Conservation (phyloP, 2,329 filamentous ascomycete species). For the Fonsecaea pedrosoi region DNA sequence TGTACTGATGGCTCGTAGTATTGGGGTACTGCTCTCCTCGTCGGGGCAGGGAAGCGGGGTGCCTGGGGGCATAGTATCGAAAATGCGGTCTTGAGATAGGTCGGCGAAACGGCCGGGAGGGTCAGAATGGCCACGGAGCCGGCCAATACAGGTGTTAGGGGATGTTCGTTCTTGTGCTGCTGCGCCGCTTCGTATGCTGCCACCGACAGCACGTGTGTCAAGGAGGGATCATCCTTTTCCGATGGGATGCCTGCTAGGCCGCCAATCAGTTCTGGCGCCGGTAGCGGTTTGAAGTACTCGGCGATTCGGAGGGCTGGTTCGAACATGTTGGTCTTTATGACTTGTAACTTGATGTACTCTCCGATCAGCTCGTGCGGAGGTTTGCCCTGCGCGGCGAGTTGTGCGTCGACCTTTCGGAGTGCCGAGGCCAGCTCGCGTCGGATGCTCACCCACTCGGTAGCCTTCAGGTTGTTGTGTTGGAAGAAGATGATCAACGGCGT, state of each 20-base stretch:
- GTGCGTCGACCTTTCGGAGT: slow-evolving; percentile 70
- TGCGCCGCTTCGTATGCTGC: slow-evolving; percentile 59
- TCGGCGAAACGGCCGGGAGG: slow-evolving; percentile 81
- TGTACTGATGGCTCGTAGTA: slow-evolving; percentile 84
- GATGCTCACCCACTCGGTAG: slow-evolving; percentile 75
- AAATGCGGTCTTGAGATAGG: slow-evolving; percentile 81
- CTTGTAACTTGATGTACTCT: slow-evolving; percentile 75
- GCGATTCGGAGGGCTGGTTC: slow-evolving; percentile 81
- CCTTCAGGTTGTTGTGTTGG: slow-evolving; percentile 77
- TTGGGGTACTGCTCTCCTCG: slow-evolving; percentile 74
- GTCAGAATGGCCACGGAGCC: slow-evolving; percentile 82
- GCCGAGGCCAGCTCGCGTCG: slow-evolving; percentile 71
- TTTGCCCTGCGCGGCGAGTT: slow-evolving; percentile 61
- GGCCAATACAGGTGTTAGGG: slow-evolving; percentile 76
- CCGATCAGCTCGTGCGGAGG: slow-evolving; percentile 55
- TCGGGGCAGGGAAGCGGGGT: slow-evolving; percentile 76
- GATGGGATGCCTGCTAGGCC: slow-evolving; percentile 38
- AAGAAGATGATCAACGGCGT: slow-evolving; percentile 86
- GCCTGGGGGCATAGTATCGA: slow-evolving; percentile 76
- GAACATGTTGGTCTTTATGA: slow-evolving; percentile 89
- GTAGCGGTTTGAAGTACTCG: slow-evolving; percentile 74
- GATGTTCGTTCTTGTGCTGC: slow-evolving; percentile 61
- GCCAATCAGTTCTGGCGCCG: slow-evolving; percentile 44
- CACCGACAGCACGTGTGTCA: slow-evolving; percentile 66
- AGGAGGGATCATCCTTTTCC: slow-evolving; percentile 48